Percentiles rank a stretch among this genome's conserved stretches.
phyloP scores from a whole-genome alignment of 352 stramenopile genomes.

The Phytophthora fragariae region DNA sequence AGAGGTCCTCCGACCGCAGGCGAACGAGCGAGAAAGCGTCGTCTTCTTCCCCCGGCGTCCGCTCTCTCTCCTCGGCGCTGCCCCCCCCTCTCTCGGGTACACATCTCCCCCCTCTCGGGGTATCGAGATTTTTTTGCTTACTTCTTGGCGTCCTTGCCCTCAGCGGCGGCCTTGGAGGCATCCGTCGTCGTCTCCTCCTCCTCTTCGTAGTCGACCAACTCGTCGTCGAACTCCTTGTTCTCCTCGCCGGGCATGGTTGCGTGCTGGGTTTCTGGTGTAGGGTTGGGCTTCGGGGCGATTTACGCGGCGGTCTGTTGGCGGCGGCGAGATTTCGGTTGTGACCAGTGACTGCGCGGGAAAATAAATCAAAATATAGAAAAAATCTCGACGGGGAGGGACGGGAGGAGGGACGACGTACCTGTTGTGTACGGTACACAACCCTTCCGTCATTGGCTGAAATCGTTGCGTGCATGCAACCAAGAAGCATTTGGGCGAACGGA shows the following conservation, averaged over 20 bases:
- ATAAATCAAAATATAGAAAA: conserved; percentile 40
- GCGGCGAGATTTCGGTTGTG: conserved; percentile 48
- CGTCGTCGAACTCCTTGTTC: conserved; percentile 91
- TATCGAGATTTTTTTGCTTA: conserved; percentile 68
- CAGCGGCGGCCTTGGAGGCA: conserved; percentile 70
- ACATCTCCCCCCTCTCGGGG: conserved; percentile 15
- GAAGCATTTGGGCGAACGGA: background rate
- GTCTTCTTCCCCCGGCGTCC: conserved; percentile 24
- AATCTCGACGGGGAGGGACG: conserved; percentile 21
- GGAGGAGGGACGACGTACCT: conserved; percentile 26
- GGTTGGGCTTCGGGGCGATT: conserved; percentile 8
- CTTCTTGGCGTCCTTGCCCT: conserved; percentile 92
- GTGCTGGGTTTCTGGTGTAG: conserved; percentile 16
- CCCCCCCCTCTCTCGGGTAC: conserved; percentile 31
- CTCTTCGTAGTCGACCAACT: conserved; percentile 91
- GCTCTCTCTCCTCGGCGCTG: conserved; percentile 30
- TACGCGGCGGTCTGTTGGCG: conserved; percentile 32
- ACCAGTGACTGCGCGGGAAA: conserved; percentile 27
- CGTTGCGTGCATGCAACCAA: conserved; percentile 21
- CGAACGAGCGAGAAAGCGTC: conserved; percentile 31
- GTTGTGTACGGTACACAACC: background rate
- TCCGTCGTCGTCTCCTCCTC: conserved; percentile 87
- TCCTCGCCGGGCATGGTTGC: conserved; percentile 78
- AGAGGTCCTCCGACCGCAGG: conserved; percentile 29
- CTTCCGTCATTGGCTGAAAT: conserved; percentile 30